These are phyloP conservation scores for Colletotrichum sp. DNA, from an alignment of 2,329 filamentous ascomycete genomes.

Conservation along the genomic window DNA sequence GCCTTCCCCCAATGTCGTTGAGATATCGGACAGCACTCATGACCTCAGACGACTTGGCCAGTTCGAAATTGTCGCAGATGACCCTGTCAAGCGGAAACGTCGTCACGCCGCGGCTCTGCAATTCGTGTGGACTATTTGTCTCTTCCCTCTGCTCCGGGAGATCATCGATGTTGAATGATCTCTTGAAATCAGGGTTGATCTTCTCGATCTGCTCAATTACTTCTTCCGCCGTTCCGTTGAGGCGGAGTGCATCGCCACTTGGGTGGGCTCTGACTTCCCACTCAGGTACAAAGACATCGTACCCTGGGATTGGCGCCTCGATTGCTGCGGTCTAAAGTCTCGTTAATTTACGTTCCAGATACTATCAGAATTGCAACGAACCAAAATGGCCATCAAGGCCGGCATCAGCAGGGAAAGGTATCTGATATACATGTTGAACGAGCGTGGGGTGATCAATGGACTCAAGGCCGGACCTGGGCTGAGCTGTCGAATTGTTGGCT, in stretches of 20 bases:
- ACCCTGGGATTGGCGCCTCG: not conserved
- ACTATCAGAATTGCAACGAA: rapidly evolving
- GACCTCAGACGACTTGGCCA: not conserved
- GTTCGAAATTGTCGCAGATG: not conserved
- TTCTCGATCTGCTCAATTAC: not conserved
- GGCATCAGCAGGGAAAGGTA: not conserved
- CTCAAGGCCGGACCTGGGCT: not conserved
- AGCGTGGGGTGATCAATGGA: not conserved
- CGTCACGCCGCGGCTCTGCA: not conserved
- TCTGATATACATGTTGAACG: not conserved
- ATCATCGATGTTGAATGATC: not conserved
- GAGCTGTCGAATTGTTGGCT: not conserved
- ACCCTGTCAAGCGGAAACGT: not conserved
- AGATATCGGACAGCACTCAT: not conserved
- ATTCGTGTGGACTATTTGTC: not conserved
- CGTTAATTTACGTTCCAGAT: not conserved
- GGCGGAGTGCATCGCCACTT: not conserved
- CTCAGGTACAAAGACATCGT: not conserved
- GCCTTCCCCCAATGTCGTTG: not conserved
- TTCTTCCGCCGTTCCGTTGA: not conserved
- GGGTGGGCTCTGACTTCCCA: conserved; percentile 22
- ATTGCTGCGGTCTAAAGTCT: not conserved
- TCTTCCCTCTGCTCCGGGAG: not conserved
- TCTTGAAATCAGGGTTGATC: not conserved
- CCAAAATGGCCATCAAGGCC: not conserved